Conservation (phyloP, 148 eudicot species). For the Salicornia ramosissima region DNA sequence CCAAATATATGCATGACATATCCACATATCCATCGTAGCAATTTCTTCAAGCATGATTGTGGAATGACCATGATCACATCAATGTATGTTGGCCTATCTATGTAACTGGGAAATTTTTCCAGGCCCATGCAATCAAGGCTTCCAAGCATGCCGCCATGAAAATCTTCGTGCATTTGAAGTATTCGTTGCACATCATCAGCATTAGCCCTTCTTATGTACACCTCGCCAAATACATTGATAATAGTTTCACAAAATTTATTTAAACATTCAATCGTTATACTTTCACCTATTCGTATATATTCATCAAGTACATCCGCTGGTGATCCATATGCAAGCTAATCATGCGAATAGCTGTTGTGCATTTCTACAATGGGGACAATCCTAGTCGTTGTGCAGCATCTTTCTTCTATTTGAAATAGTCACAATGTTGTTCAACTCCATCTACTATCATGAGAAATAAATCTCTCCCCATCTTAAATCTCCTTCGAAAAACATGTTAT, state of each 20-base stretch:
- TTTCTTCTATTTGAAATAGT: not conserved
- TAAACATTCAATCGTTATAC: not conserved
- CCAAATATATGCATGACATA: conserved; percentile 21
- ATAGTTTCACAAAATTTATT: not conserved
- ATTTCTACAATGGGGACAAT: conserved; percentile 10
- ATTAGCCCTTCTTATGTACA: conserved; percentile 3
- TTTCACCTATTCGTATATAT: conserved; percentile 2
- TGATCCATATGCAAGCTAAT: conserved; percentile 13
- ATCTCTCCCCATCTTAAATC: not conserved
- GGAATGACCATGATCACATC: not conserved
- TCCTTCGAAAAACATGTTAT: too few species aligned
- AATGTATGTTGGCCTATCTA: not conserved
- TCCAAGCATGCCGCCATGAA: conserved; percentile 17
- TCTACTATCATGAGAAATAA: not conserved
- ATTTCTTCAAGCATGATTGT: conserved; percentile 14
- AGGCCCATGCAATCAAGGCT: conserved; percentile 17
- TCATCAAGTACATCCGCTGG: conserved; percentile 10
- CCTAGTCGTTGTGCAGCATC: not conserved
- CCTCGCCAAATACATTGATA: not conserved
- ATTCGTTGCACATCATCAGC: not conserved
- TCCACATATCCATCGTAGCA: conserved; percentile 18
- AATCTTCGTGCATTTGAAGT: conserved; percentile 2
- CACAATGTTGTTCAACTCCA: not conserved
- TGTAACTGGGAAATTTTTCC: conserved; percentile 14
- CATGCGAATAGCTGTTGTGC: conserved; percentile 12